A percentile compares a stretch with the other conserved stretches of the same genome.
Conservation (phyloP, 106 monocot species). For the Acorus calamus region DNA sequence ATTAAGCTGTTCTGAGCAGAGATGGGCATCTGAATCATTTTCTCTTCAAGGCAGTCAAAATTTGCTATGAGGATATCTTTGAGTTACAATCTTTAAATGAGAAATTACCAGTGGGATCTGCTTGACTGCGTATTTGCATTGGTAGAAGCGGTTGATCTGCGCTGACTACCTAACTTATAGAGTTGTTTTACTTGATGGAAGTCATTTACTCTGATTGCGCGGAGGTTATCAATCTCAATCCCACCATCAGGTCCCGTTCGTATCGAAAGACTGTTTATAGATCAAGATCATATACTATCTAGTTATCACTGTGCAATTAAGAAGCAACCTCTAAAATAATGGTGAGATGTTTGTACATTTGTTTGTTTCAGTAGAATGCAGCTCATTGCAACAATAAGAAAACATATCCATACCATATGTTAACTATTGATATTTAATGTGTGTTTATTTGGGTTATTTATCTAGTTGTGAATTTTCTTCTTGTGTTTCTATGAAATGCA, state of each 20-base stretch:
- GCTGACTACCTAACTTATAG: constrained; percentile 38
- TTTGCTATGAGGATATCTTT: constrained; percentile 1
- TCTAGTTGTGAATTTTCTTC: no score
- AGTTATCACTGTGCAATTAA: no score
- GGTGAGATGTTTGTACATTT: no score
- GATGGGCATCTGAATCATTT: neutral
- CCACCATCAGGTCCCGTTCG: constrained; percentile 32
- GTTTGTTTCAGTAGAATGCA: no score
- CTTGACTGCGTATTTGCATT: constrained; percentile 58
- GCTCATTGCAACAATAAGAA: no score
- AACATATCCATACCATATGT: no score
- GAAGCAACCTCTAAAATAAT: no score
- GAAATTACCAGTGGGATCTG: constrained; percentile 83
- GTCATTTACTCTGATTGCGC: constrained; percentile 20
- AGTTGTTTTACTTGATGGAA: constrained; percentile 46
- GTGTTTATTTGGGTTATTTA: no score
- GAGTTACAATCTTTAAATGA: no score
- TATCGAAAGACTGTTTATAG: constrained; percentile 37
- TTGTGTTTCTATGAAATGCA: no score
- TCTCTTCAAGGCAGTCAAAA: neutral
- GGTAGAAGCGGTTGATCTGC: constrained; percentile 61
- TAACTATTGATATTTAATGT: no score
- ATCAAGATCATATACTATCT: neutral
- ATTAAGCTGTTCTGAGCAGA: constrained; percentile 41
- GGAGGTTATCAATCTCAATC: constrained; percentile 56